Conservation (phyloP, 164 flowering plant genomes). For the Santalum album region DNA sequence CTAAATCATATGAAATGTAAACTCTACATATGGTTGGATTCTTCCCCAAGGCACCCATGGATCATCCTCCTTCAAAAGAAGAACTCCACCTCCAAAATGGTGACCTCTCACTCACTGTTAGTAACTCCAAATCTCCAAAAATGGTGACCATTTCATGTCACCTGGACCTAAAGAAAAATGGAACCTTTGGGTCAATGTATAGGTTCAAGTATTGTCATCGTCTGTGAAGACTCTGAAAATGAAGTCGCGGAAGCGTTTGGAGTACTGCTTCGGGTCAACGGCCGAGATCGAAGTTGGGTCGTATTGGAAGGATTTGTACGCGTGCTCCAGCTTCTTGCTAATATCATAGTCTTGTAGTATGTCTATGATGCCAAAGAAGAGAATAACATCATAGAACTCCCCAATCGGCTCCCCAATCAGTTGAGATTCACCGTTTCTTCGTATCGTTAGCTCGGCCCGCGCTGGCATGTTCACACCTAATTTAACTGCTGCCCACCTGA, state of each 20-base stretch:
- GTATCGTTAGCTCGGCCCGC: slow-evolving; percentile 49
- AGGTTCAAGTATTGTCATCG: no score
- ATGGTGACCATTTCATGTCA: no score
- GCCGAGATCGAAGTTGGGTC: slow-evolving; percentile 79
- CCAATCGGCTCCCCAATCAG: slow-evolving; percentile 45
- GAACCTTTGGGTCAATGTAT: no score
- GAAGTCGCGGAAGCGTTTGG: slow-evolving; percentile 69
- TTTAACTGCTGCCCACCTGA: slow-evolving; percentile 49
- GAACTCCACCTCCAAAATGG: no score
- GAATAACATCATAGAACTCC: slow-evolving; percentile 47
- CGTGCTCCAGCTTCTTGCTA: slow-evolving; percentile 84
- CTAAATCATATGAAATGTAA: no score
- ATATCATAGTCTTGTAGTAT: slow-evolving; percentile 76
- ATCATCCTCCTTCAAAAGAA: no score
- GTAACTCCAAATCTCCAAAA: no score
- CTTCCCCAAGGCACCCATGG: no score
- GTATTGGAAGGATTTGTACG: slow-evolving; percentile 69
- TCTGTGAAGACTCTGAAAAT: slow-evolving; percentile 50
- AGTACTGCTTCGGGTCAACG: slow-evolving; percentile 72
- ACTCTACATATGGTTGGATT: no score
- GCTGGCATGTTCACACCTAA: slow-evolving; percentile 77
- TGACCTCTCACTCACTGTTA: no score
- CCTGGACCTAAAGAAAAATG: no score
- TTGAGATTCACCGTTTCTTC: slow-evolving; percentile 35
- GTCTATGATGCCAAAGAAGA: slow-evolving; percentile 78